Evolutionary conservation across 2,329 filamentous ascomycete species (phyloP), one percentile per base, ranked within the genome.

Genomic region (Verticillium zaregamsianum): DNA sequence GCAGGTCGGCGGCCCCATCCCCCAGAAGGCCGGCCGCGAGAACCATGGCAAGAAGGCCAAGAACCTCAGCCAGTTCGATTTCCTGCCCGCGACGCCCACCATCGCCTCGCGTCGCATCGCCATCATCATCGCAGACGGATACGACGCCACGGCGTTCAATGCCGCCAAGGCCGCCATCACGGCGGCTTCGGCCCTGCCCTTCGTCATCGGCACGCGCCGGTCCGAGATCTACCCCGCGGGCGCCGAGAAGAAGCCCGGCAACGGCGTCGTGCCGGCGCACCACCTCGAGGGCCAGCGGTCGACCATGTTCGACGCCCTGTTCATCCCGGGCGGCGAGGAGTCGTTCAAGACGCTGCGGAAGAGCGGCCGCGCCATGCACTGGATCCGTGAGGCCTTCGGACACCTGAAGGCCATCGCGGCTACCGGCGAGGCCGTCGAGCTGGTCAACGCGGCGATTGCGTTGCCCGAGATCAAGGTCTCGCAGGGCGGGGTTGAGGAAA

Each of bases 351-450:
- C 85, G 0, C 82, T 95, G 0, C 76, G 82, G 61, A 86, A 87
- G 77, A 91, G 83, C 64, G 91, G 91, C 0, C 87, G 90, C 20
- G 90, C 90, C 0, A 70, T 90, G 2, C 89, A 94, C 77, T 95
- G 89, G 85, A 77, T 94, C 4, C 84, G 89, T 2, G 92, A 95
- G 73, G 89, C 91, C 0, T 95, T 94, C 67, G 91, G 90, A 0
- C 91, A 95, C 65, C 80, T 93, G 58, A 95, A 95, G 79, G 79
- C 90, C 2, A 90, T 95, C 28, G 91, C 86, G 2, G 92, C 88
- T 0, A 90, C 88, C 0, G 91, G 90, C 0, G 90, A 93, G 70
- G 91, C 81, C 0, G 85, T 91, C 0, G 78, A 85, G 3, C 77
- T 94, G 49, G 80, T 94, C 32, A 71, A 79, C 20, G 69, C 74